phyloP scores from a whole-genome alignment of 768 basidiomycete species.

The Glaciozyma martinii region DNA sequence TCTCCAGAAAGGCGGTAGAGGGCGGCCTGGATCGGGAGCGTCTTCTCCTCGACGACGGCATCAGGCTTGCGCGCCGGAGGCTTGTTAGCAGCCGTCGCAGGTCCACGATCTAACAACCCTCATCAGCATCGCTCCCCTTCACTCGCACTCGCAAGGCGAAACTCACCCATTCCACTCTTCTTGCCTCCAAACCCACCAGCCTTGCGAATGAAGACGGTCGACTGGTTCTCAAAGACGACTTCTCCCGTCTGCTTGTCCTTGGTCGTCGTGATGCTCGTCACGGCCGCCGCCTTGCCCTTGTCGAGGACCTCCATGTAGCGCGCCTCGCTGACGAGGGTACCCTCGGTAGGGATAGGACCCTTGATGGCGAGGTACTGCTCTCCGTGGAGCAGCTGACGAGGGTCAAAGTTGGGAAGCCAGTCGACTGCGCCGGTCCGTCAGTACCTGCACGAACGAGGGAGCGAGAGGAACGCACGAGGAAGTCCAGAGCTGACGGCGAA shows the following conservation, averaged over 20 bases:
- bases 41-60: slow-evolving; percentile 79
- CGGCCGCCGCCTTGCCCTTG: slow-evolving; percentile 75
- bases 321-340: slow-evolving; percentile 63
- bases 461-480: slow-evolving; percentile 36
- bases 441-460: background rate
- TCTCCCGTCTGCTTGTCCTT: slow-evolving; percentile 68
- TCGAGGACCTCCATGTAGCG: slow-evolving; percentile 51
- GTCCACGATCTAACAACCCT: slow-evolving; percentile 61
- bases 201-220: slow-evolving; percentile 84
- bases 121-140: background rate
- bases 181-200: slow-evolving; percentile 95
- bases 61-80: slow-evolving; percentile 79
- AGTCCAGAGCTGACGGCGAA: slow-evolving; percentile 62
- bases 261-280: slow-evolving; percentile 69
- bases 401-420: slow-evolving; percentile 92
- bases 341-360: slow-evolving; percentile 70
- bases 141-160: background rate
- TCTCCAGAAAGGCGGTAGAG: slow-evolving; percentile 90
- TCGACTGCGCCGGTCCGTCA: slow-evolving; percentile 46
- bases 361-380: slow-evolving; percentile 90
- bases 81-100: slow-evolving; percentile 70
- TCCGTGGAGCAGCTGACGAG: slow-evolving; percentile 92
- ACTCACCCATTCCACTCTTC: slow-evolving; percentile 65
- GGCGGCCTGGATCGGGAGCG: slow-evolving; percentile 69
- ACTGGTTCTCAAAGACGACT: slow-evolving; percentile 82